These are phyloP conservation scores for Calamus simplicifolius DNA, from an alignment of 176 grass and related monocot genomes.

Conservation along the genomic window DNA sequence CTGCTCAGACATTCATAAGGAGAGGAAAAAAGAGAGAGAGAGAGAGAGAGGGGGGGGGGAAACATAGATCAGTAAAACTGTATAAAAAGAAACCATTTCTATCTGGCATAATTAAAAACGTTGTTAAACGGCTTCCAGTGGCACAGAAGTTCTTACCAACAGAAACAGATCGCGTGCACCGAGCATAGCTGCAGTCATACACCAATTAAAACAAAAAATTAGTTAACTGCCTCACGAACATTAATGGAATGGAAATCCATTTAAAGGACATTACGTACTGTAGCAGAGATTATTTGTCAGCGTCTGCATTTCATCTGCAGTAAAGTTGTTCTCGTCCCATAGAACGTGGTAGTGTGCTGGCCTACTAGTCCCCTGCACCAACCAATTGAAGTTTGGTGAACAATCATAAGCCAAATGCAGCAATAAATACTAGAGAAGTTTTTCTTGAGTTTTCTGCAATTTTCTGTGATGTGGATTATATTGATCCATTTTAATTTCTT, in stretches of 20 bases:
- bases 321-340: constrained; percentile 68
- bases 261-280: constrained; percentile 56
- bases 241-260: too few relatives aligned
- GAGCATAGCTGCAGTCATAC: constrained; percentile 67
- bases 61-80: not conserved
- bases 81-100: too few relatives aligned
- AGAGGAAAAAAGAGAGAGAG: not conserved
- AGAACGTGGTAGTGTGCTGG: constrained; percentile 61
- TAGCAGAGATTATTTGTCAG: constrained; percentile 99
- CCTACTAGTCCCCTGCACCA: constrained; percentile 49
- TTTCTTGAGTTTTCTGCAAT: too few relatives aligned
- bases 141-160: constrained; percentile 53
- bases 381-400: not conserved
- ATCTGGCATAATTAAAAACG: too few relatives aligned
- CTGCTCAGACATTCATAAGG: constrained; percentile 26
- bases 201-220: not conserved
- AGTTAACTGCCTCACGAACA: too few relatives aligned
- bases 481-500: too few relatives aligned
- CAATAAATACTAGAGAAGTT: too few relatives aligned
- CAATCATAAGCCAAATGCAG: too few relatives aligned
- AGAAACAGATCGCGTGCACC: constrained; percentile 94
- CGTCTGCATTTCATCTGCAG: constrained; percentile 87
- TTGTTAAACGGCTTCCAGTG: too few relatives aligned
- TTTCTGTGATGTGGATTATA: too few relatives aligned
- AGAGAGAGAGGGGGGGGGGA: too few relatives aligned